Percentiles rank a stretch among this genome's conserved stretches.
Evolutionary conservation across 768 basidiomycete genomes (phyloP).

Genomic region (Phallus indusiatus): DNA sequence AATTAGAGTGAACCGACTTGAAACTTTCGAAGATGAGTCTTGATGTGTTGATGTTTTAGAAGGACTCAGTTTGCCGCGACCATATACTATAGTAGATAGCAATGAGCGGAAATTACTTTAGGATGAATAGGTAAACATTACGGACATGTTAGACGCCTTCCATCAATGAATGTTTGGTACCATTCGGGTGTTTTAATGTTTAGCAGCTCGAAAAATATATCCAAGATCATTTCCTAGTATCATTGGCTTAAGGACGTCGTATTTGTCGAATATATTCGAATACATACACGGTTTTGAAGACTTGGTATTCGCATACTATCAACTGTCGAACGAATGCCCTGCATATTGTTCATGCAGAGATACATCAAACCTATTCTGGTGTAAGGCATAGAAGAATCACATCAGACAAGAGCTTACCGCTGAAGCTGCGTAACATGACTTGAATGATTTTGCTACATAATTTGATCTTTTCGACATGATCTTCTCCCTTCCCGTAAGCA

Average conservation of each 20-base stretch:
- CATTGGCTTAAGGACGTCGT: neutral
- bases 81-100: slow-evolving; percentile 11
- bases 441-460: slow-evolving; percentile 70
- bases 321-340: slow-evolving; percentile 75
- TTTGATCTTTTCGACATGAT: slow-evolving; percentile 72
- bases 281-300: slow-evolving; percentile 67
- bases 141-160: slow-evolving; percentile 71
- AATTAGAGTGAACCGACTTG: slow-evolving; percentile 67
- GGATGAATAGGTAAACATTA: neutral
- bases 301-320: slow-evolving; percentile 85
- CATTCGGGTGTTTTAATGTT: slow-evolving; percentile 89
- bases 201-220: slow-evolving; percentile 89
- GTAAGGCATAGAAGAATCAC: neutral
- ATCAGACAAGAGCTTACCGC: slow-evolving; percentile 48
- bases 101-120: slow-evolving; percentile 49
- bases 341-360: slow-evolving; percentile 83
- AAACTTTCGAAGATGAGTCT: neutral
- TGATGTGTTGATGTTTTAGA: neutral
- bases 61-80: neutral
- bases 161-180: slow-evolving; percentile 88
- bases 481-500: slow-evolving; percentile 75
- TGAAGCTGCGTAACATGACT: slow-evolving; percentile 85
- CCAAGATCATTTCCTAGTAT: slow-evolving; percentile 77
- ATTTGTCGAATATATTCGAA: neutral
- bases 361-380: slow-evolving; percentile 70